Evolutionary conservation across 1,284 basidiomycete genomes (phyloP).

Genomic region (Cutaneotrichosporon sp.): DNA sequence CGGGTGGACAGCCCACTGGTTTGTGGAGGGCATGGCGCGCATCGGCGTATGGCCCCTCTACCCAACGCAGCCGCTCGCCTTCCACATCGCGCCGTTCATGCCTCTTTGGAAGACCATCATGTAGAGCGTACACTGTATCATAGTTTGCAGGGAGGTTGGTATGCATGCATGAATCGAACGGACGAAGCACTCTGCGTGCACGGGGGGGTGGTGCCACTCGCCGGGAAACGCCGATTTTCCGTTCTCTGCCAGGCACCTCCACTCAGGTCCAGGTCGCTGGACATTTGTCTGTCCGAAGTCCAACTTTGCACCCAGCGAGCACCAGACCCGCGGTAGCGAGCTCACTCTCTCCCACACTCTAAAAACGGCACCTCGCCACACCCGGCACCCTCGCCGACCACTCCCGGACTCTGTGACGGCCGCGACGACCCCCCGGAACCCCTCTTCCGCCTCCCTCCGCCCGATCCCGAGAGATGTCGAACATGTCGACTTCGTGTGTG

Average conservation of each 20-base stretch:
- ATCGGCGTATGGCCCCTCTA: conserved; percentile 27
- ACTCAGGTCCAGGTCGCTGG: conserved; percentile 1
- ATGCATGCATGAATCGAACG: too few species aligned
- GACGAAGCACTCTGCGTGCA: too few species aligned
- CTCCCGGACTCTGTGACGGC: not conserved
- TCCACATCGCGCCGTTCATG: not conserved
- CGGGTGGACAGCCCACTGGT: conserved; percentile 43
- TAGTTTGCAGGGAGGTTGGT: not conserved
- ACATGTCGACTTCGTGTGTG: conserved; percentile 9
- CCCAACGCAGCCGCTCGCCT: not conserved
- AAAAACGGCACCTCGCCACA: not conserved
- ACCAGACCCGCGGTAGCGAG: not conserved
- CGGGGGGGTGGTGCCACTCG: conserved; percentile 7
- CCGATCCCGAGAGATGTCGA: not conserved
- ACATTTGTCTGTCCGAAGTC: not conserved
- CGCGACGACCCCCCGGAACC: not conserved
- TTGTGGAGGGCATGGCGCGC: conserved; percentile 38
- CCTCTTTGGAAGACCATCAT: not conserved
- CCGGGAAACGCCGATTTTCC: conserved; percentile 10
- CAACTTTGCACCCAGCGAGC: conserved; percentile 12
- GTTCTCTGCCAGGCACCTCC: conserved; percentile 15
- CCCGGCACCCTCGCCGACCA: not conserved
- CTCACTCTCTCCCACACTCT: not conserved
- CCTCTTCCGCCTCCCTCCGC: not conserved
- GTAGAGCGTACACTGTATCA: not conserved